phyloP scores from a whole-genome alignment of 345 rosid species.

The Salix purpurea region DNA sequence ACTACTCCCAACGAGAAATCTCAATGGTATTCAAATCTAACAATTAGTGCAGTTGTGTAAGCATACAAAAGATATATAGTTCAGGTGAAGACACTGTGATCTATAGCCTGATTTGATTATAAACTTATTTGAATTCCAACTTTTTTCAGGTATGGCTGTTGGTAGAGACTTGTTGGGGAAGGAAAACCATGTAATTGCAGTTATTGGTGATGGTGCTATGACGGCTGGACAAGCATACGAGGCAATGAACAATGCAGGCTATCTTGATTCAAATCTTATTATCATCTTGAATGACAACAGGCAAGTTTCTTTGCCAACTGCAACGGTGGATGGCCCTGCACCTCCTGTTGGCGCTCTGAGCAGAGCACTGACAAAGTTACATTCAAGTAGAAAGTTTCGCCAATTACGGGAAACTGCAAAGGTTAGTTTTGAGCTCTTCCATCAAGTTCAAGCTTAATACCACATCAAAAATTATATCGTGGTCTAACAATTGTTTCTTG shows the following conservation, averaged over 20 bases:
- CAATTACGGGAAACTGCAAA: slow-evolving; percentile 36
- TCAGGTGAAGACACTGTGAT: not conserved
- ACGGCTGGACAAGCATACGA: slow-evolving; percentile 53
- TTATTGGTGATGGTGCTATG: slow-evolving; percentile 55
- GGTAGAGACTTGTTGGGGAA: slow-evolving; percentile 48
- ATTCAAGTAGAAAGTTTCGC: slow-evolving; percentile 26
- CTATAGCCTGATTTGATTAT: not conserved
- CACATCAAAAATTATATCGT: too few relatives aligned
- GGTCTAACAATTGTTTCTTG: too few relatives aligned
- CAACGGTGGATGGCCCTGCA: slow-evolving; percentile 48
- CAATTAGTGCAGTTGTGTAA: too few relatives aligned
- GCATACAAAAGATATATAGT: not conserved
- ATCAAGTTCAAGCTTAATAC: too few relatives aligned
- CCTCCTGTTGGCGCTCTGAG: slow-evolving; percentile 49
- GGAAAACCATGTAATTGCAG: slow-evolving; percentile 42
- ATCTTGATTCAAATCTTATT: slow-evolving; percentile 41
- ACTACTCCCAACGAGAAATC: too few relatives aligned
- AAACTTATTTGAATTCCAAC: not conserved
- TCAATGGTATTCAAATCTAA: too few relatives aligned
- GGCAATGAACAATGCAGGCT: slow-evolving; percentile 55
- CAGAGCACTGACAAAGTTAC: slow-evolving; percentile 31
- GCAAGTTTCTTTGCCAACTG: slow-evolving; percentile 53
- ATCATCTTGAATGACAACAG: slow-evolving; percentile 45
- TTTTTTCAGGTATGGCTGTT: slow-evolving; percentile 42
- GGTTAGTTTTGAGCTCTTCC: slow-evolving; percentile 12